Evolutionary conservation across 345 rosid genomes (phyloP), one percentile per base, ranked within the genome.

Genomic region (Jatropha curcas): DNA sequence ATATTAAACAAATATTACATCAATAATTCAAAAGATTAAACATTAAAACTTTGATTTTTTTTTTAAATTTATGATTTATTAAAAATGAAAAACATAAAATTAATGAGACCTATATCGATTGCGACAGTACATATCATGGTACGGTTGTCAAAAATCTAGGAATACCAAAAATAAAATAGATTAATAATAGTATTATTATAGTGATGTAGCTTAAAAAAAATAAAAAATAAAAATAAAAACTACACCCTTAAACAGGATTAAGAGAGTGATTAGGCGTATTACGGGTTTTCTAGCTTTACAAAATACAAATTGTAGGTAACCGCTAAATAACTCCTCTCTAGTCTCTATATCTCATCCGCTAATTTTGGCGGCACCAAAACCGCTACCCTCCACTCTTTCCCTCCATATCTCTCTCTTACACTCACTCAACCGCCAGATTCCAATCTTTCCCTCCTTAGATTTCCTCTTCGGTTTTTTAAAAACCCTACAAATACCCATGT

Each of bases 341-440:
- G 45, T 41, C 20, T 48, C 52, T 56, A 35, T 74, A 80, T 78
- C 81, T 70, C 84, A 62, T 84, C 84, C 88, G 83, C 88, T 86
- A 70, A 83, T 82, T 90, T 90, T 92, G 97, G 97, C 97, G 96
- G 91, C 92, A 86, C 84, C 71, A 78, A 86, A 88, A 74, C 82
- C 92, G 88, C 92, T 50, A 74, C 71, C 59, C 85, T 70, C 63
- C 61, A 43, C 60, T 71, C 68, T 43, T 67, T 19, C 62, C 50
- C 72, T 69, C 72, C 24, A 7, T 41, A 20, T 72, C 59, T 70
- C 46, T 17, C 52, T 1, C 41, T 37, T 37, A 37, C 41, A 12
- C 65, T 61, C 60, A 10, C 63, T 17, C 70, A 31, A 64, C 58
- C 66, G 31, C 30, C 71, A 45, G 24, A 52, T 65, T 31, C 67